Evolutionary conservation across 1,284 basidiomycete species (phyloP).

Genomic region (Coriolopsis trogii): DNA sequence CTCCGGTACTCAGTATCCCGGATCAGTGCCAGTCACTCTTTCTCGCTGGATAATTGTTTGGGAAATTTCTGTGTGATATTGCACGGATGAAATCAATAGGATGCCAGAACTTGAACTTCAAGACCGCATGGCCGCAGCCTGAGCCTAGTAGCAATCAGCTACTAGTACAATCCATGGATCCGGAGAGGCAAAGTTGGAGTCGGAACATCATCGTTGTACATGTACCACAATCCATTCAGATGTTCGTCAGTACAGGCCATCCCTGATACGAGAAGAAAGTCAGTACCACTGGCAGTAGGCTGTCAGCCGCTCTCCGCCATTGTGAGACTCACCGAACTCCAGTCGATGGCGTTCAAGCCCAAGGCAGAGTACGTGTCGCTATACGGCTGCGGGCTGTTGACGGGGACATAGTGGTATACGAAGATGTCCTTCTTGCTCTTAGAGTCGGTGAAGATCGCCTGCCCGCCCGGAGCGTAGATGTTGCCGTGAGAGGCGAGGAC

Average conservation of each 20-base stretch:
- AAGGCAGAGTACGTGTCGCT: constrained; percentile 19
- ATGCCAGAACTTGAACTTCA: no score
- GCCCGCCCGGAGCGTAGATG: constrained; percentile 28
- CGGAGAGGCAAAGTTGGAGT: no score
- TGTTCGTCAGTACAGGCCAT: constrained; percentile 18
- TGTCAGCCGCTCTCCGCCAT: not conserved
- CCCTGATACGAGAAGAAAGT: not conserved
- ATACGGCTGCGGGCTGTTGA: constrained; percentile 18
- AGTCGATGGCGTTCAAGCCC: constrained; percentile 25
- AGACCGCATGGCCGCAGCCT: no score
- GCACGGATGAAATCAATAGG: no score
- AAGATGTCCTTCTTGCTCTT: constrained; percentile 23
- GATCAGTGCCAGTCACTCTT: no score
- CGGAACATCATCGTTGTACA: no score
- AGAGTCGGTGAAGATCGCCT: constrained; percentile 24
- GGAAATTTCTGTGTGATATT: no score
- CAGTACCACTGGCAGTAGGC: not conserved
- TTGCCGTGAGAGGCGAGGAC: constrained; percentile 39
- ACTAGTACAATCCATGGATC: no score
- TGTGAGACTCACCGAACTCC: constrained; percentile 24
- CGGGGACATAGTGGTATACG: constrained; percentile 25
- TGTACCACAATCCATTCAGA: constrained; percentile 1
- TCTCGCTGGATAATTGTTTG: no score
- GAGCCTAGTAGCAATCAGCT: no score
- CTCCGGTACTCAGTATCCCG: no score